phyloP scores from a whole-genome alignment of 352 stramenopile species.

The Plasmopara muralis region DNA sequence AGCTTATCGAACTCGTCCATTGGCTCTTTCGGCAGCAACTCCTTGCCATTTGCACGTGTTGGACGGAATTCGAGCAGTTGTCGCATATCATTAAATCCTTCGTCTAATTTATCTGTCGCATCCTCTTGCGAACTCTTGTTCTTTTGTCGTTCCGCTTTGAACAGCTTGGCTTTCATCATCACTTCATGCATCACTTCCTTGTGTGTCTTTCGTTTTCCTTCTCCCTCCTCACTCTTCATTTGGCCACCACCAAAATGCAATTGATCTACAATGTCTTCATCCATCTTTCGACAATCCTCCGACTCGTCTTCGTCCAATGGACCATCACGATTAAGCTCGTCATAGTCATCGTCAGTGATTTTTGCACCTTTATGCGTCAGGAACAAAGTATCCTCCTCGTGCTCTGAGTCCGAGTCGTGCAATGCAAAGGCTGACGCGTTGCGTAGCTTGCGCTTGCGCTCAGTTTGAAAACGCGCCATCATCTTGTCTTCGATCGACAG shows the following conservation, averaged over 20 bases:
- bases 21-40: conserved; percentile 53
- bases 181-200: conserved; percentile 90
- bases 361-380: conserved; percentile 69
- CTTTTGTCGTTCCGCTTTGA: conserved; percentile 84
- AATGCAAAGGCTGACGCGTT: conserved; percentile 67
- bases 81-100: conserved; percentile 58
- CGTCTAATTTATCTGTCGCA: conserved; percentile 66
- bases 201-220: conserved; percentile 67
- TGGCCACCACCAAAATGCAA: conserved; percentile 79
- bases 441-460: conserved; percentile 82
- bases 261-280: conserved; percentile 76
- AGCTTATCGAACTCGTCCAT: conserved; percentile 86
- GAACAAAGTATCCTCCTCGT: conserved; percentile 57
- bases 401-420: conserved; percentile 74
- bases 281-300: conserved; percentile 58
- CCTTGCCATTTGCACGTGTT: conserved; percentile 54
- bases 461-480: conserved; percentile 86
- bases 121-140: conserved; percentile 80
- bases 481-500: conserved; percentile 91
- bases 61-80: conserved; percentile 72
- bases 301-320: conserved; percentile 65
- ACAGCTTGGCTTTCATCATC: conserved; percentile 89
- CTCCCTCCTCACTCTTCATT: conserved; percentile 15
- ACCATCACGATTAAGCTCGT: conserved; percentile 44
- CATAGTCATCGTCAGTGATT: conserved; percentile 73